These are phyloP conservation scores for Ricinus communis DNA, from an alignment of 345 rosid genomes.

Conservation along the genomic window DNA sequence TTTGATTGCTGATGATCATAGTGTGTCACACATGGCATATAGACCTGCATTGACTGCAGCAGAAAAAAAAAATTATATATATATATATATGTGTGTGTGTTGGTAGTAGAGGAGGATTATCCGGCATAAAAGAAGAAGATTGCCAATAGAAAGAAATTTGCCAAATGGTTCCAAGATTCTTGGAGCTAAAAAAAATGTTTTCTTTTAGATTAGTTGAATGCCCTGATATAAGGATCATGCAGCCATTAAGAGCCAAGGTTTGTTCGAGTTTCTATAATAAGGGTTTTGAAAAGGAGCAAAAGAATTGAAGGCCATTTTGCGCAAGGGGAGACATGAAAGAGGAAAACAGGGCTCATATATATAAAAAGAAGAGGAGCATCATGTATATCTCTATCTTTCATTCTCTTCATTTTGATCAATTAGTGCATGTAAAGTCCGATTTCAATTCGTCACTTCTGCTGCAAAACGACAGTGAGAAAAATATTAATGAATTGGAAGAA, in stretches of 20 bases:
- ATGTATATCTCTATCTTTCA: conserved; percentile 16
- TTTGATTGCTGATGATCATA: conserved; percentile 12
- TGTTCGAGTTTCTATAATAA: conserved; percentile 6
- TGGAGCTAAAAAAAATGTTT: conserved; percentile 30
- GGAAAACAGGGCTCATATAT: conserved; percentile 25
- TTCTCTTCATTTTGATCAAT: conserved; percentile 14
- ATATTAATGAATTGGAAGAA: conserved; percentile 24
- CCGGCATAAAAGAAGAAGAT: conserved; percentile 17
- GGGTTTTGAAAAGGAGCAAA: conserved; percentile 16
- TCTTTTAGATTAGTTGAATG: conserved; percentile 28
- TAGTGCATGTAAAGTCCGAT: conserved; percentile 25
- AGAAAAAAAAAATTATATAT: not conserved
- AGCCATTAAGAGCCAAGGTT: conserved; percentile 44
- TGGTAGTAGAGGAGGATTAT: conserved; percentile 10
- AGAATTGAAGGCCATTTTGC: conserved; percentile 14
- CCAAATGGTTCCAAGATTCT: conserved; percentile 39
- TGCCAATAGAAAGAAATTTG: conserved; percentile 19
- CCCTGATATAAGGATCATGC: conserved; percentile 48
- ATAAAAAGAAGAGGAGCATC: not conserved
- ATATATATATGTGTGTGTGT: too few relatives aligned
- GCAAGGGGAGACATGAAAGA: conserved; percentile 32
- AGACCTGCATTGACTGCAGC: conserved; percentile 17
- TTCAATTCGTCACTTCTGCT: conserved; percentile 18
- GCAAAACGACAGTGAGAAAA: conserved; percentile 19
- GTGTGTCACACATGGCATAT: too few relatives aligned